Evolutionary conservation across 1,284 basidiomycete species (phyloP).

Genomic region (Ustilago crameri): DNA sequence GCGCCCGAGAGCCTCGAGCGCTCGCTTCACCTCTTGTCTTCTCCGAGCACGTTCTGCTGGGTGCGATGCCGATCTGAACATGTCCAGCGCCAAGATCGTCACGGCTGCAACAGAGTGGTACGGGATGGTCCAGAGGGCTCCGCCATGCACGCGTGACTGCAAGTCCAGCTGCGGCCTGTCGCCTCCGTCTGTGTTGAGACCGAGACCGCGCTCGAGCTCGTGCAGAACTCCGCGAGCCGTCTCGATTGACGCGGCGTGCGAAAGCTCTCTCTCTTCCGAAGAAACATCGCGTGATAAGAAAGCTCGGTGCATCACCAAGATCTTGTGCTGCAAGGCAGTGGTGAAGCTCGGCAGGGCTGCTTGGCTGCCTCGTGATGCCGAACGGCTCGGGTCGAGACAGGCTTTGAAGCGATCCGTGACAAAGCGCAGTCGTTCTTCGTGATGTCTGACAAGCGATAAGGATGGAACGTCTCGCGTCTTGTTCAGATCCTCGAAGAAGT

Average conservation of each 20-base stretch:
- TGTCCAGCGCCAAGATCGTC: slow-evolving; percentile 47
- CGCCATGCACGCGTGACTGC: slow-evolving; percentile 47
- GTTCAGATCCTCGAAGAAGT: slow-evolving; percentile 51
- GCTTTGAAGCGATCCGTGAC: slow-evolving; percentile 48
- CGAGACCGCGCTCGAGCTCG: slow-evolving; percentile 42
- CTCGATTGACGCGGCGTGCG: slow-evolving; percentile 45
- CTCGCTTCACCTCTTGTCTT: slow-evolving; percentile 41
- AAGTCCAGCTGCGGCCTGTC: slow-evolving; percentile 41
- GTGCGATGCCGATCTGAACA: slow-evolving; percentile 35
- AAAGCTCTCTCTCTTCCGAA: slow-evolving; percentile 29
- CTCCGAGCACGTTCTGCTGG: slow-evolving; percentile 17
- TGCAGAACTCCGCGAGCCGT: slow-evolving; percentile 46
- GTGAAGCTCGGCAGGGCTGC: slow-evolving; percentile 37
- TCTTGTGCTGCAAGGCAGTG: slow-evolving; percentile 50
- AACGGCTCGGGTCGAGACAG: slow-evolving; percentile 23
- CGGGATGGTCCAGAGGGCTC: slow-evolving; percentile 50
- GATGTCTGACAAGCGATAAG: slow-evolving; percentile 37
- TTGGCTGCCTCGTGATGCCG: slow-evolving; percentile 14
- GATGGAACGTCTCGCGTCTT: slow-evolving; percentile 29
- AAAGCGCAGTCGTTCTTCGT: slow-evolving; percentile 41
- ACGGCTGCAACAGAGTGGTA: slow-evolving; percentile 53
- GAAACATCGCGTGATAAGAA: slow-evolving; percentile 45
- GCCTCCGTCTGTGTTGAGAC: slow-evolving; percentile 31
- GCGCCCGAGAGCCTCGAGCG: slow-evolving; percentile 33
- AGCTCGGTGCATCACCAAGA: slow-evolving; percentile 51